phyloP scores from a whole-genome alignment of 192 early-diverging fungal genomes.

The Coemansia biformis region DNA sequence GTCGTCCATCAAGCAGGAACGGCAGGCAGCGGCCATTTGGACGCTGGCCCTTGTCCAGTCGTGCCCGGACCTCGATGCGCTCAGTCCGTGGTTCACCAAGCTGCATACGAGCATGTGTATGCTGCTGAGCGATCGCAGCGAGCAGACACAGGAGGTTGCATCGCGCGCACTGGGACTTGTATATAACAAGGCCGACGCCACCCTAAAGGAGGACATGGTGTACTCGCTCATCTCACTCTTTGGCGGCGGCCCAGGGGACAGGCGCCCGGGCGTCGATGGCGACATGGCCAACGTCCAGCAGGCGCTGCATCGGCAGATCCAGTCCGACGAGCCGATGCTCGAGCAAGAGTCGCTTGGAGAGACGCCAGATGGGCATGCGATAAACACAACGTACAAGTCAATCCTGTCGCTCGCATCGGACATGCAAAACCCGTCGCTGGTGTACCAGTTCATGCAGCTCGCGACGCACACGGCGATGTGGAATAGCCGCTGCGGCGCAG shows the following conservation, averaged over 20 bases:
- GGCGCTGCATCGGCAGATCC: slow-evolving; percentile 21
- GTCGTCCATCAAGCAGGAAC: slow-evolving; percentile 28
- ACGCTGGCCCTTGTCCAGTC: slow-evolving; percentile 28
- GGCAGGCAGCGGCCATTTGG: slow-evolving; percentile 42
- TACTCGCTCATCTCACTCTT: slow-evolving; percentile 35
- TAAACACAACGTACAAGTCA: slow-evolving; percentile 65
- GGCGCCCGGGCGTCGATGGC: slow-evolving; percentile 5
- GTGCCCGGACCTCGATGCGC: slow-evolving; percentile 16
- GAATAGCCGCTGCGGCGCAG: slow-evolving; percentile 82
- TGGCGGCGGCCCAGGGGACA: slow-evolving; percentile 10
- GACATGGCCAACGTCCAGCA: slow-evolving; percentile 5
- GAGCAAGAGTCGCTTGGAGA: slow-evolving; percentile 28
- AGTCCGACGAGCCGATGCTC: slow-evolving; percentile 32
- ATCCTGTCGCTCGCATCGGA: slow-evolving; percentile 86
- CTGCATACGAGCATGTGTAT: slow-evolving; percentile 75
- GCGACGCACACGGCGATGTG: slow-evolving; percentile 90
- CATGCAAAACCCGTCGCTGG: slow-evolving; percentile 88
- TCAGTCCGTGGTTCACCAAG: slow-evolving; percentile 49
- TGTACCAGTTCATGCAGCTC: slow-evolving; percentile 90
- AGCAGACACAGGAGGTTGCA: slow-evolving; percentile 36
- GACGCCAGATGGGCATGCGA: slow-evolving; percentile 26
- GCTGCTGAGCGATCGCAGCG: slow-evolving; percentile 79
- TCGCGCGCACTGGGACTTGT: slow-evolving; percentile 32
- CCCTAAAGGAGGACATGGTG: slow-evolving; percentile 31
- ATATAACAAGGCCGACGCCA: slow-evolving; percentile 34